These are phyloP conservation scores for Gypsophila paniculata DNA, from an alignment of 179 eudicot species.

Conservation along the genomic window DNA sequence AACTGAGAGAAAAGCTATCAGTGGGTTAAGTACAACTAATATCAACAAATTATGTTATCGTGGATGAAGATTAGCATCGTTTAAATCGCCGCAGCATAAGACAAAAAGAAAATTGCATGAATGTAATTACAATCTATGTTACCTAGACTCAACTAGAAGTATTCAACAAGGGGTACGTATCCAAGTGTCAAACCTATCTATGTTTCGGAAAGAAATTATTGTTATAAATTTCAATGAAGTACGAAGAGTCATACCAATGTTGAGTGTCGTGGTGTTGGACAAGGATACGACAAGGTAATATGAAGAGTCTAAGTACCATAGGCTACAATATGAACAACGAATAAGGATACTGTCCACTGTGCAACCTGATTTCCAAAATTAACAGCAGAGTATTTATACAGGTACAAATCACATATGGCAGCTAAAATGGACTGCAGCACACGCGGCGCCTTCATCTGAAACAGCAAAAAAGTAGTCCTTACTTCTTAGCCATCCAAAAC, in stretches of 20 bases:
- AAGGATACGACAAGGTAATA: too few relatives aligned
- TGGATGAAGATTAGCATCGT: background rate
- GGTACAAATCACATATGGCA: conserved; percentile 83
- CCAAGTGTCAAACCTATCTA: too few relatives aligned
- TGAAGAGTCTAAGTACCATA: too few relatives aligned
- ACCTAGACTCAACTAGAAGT: too few relatives aligned
- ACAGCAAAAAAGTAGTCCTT: conserved; percentile 2
- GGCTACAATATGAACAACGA: background rate
- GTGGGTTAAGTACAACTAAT: conserved; percentile 44
- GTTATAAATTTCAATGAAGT: too few relatives aligned
- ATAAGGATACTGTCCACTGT: conserved; percentile 89
- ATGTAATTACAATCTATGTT: too few relatives aligned
- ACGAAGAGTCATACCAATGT: too few relatives aligned
- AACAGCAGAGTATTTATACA: conserved; percentile 60
- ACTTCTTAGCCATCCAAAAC: background rate
- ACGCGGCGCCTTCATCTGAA: conserved; percentile 78
- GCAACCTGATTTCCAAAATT: conserved; percentile 60
- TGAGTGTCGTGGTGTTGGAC: too few relatives aligned
- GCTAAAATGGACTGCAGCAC: conserved; percentile 70
- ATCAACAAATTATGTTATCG: background rate
- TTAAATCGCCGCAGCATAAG: background rate
- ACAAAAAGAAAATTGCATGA: background rate
- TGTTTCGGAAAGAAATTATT: too few relatives aligned
- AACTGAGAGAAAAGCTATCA: conserved; percentile 74
- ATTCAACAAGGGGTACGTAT: too few relatives aligned